Conservation (phyloP, 2,329 filamentous ascomycete genomes). For the Thielaviopsis punctulata region DNA sequence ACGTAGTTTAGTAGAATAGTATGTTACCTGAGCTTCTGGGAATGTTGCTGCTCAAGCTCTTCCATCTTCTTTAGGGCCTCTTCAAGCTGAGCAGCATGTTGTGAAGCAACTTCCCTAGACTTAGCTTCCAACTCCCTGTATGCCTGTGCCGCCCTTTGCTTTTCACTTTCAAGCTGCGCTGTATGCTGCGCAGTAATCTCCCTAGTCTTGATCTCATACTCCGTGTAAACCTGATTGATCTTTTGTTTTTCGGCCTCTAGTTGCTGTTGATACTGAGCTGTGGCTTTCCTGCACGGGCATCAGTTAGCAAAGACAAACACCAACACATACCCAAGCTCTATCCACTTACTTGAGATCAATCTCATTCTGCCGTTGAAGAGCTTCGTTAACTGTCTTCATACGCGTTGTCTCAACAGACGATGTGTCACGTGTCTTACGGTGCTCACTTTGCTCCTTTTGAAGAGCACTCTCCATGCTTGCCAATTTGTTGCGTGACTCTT, state of each 20-base stretch:
- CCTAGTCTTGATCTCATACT: slow-evolving; percentile 6
- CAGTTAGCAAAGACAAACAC: not conserved
- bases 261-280: slow-evolving; percentile 14
- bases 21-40: slow-evolving; percentile 10
- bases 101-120: not conserved
- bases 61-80: slow-evolving; percentile 15
- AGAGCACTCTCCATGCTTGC: slow-evolving; percentile 20
- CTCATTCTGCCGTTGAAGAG: slow-evolving; percentile 52
- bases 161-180: slow-evolving; percentile 11
- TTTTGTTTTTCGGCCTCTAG: slow-evolving; percentile 6
- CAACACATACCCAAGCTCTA: not conserved
- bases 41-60: slow-evolving; percentile 12
- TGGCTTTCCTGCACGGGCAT: slow-evolving; percentile 7
- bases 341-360: slow-evolving; percentile 37
- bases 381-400: slow-evolving; percentile 51
- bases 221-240: not conserved
- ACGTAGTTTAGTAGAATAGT: not conserved
- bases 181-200: not conserved
- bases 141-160: slow-evolving; percentile 12
- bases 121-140: slow-evolving; percentile 7
- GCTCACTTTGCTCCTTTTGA: slow-evolving; percentile 31
- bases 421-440: slow-evolving; percentile 25
- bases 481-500: slow-evolving; percentile 8
- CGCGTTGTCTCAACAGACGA: slow-evolving; percentile 34
- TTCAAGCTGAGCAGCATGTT: slow-evolving; percentile 3